Evolutionary conservation across 1,284 basidiomycete species (phyloP).

Genomic region (Ustilago cynodontis): DNA sequence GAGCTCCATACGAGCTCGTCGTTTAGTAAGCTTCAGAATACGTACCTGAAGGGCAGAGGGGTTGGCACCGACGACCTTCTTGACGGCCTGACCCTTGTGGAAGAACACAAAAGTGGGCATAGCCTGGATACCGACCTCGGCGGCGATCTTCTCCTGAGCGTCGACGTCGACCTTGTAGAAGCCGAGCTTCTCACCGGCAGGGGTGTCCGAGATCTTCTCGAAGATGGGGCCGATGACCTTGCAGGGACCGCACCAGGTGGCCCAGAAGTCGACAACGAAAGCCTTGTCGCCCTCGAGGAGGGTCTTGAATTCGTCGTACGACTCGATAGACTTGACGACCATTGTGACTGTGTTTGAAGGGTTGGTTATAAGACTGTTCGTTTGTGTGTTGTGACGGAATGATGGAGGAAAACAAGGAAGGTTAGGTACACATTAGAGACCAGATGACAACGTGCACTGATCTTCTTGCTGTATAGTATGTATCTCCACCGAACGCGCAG

Average conservation of each 20-base stretch:
- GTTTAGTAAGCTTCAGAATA: constrained; percentile 20
- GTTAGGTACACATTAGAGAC: constrained; percentile 14
- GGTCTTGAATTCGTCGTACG: constrained; percentile 75
- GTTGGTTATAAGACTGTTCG: neutral
- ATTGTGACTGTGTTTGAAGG: constrained; percentile 29
- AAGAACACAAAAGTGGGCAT: constrained; percentile 84
- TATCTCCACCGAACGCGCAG: no score
- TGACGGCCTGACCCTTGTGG: constrained; percentile 78
- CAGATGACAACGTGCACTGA: constrained; percentile 6
- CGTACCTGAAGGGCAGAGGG: constrained; percentile 73
- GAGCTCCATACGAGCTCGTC: neutral
- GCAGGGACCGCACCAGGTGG: constrained; percentile 74
- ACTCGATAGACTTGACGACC: constrained; percentile 74
- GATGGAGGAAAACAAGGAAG: neutral
- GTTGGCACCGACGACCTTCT: constrained; percentile 77
- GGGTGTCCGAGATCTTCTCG: constrained; percentile 75
- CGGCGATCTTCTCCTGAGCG: constrained; percentile 71
- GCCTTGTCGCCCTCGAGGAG: constrained; percentile 75
- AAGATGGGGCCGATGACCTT: constrained; percentile 83
- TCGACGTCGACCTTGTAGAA: constrained; percentile 80
- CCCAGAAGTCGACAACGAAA: constrained; percentile 69
- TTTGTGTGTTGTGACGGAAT: neutral
- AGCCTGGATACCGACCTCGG: constrained; percentile 81
- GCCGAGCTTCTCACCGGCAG: constrained; percentile 71
- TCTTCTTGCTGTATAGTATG: neutral